Evolutionary conservation across 73 alveolate species (phyloP), one percentile per base, ranked within the genome.

Genomic region (Blepharisma stoltei): DNA sequence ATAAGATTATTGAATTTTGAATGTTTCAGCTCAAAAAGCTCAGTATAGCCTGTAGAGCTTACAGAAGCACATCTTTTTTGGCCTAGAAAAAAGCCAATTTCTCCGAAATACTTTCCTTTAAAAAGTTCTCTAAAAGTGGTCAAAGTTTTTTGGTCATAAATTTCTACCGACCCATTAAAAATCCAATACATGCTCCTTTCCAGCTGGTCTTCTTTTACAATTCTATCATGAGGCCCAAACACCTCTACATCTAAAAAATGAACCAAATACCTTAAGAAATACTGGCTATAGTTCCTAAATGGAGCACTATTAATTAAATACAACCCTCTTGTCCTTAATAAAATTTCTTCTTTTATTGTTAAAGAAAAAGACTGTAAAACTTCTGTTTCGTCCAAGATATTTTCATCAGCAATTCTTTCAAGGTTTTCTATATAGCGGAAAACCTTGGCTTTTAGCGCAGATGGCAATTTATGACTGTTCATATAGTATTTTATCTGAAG

Each of bases 231-330:
- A 21, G 14, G 14, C 4, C 55, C 37, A 27, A n/a, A 60, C 21
- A 76, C 86, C 81, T 86, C 6, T 20, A 52, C 23, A 11, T 52
- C 23, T 20, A 52, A 14, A 52, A 52, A 52, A 52, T 52, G 23
- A 2, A 11, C 66, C n/a, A 52, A 11, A 52, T 52, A 52, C 23
- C 23, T 52, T 52, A 52, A 14, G 23, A 52, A 52, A 11, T 20
- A 11, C n/a, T 11, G n/a, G 23, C 27, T 14, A 52, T 52, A 52
- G 23, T 52, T 52, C 23, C 23, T 11, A 20, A 52, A 52, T 14
- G 23, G 27, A 11, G 66, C 66, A 52, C 23, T 11, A 52, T 52
- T 52, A 11, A 14, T 20, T 52, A 52, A 52, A 52, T 52, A 52
- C n/a, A 20, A 11, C 23, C 27, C 66, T 52, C 66, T 52, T 52